A percentile compares a stretch with the other conserved stretches of the same genome.
phyloP scores from a whole-genome alignment of 768 basidiomycete species.

The Suillus bovinus region DNA sequence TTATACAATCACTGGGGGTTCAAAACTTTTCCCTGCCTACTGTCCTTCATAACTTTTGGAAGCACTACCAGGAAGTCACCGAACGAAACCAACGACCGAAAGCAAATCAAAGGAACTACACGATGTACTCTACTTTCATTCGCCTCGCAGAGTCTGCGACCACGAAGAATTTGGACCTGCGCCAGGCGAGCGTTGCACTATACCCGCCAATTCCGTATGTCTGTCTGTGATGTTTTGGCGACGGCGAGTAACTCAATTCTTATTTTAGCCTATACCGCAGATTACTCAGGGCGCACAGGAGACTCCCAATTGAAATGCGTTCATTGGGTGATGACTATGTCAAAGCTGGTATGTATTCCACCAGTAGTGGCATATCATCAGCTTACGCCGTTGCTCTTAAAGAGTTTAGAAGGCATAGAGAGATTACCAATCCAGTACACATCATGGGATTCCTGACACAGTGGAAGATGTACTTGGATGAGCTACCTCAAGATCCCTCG shows the following conservation, averaged over 20 bases:
- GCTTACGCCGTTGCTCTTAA: slow-evolving; percentile 9
- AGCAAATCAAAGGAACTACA: background rate
- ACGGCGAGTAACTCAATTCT: slow-evolving; percentile 1
- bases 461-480: slow-evolving; percentile 92
- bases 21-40: background rate
- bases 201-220: slow-evolving; percentile 84
- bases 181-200: slow-evolving; percentile 64
- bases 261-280: slow-evolving; percentile 71
- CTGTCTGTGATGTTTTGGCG: background rate
- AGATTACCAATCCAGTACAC: slow-evolving; percentile 81
- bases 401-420: slow-evolving; percentile 88
- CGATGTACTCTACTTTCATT: slow-evolving; percentile 9
- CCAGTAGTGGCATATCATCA: background rate
- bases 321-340: slow-evolving; percentile 85
- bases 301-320: slow-evolving; percentile 76
- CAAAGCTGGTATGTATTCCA: slow-evolving; percentile 57
- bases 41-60: background rate
- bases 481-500: slow-evolving; percentile 47
- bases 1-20: background rate
- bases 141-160: slow-evolving; percentile 45
- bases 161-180: slow-evolving; percentile 56
- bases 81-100: background rate
- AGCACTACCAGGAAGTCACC: background rate
- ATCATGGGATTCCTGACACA: slow-evolving; percentile 95
- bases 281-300: slow-evolving; percentile 76